These are phyloP conservation scores for Ceratocystis eucalypticola DNA, from an alignment of 2,329 filamentous ascomycete genomes.

Conservation along the genomic window DNA sequence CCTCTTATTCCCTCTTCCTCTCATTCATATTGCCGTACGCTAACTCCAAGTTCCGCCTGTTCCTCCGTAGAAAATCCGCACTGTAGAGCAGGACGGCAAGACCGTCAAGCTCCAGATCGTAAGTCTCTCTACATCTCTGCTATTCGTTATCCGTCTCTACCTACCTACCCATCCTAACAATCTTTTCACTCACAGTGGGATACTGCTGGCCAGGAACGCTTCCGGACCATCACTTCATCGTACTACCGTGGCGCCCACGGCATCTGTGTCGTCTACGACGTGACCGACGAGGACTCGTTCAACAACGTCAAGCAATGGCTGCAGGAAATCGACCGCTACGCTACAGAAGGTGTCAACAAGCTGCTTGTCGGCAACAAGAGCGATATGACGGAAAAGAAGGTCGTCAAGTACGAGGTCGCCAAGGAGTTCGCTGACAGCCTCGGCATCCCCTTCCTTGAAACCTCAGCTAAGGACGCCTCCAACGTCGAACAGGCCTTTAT, in stretches of 20 bases:
- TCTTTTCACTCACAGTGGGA: slow-evolving; percentile 59
- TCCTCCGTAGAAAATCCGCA: slow-evolving; percentile 79
- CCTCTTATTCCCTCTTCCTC: neutral
- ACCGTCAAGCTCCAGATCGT: slow-evolving; percentile 99
- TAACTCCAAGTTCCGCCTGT: slow-evolving; percentile 13
- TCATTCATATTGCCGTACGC: slow-evolving; percentile 18
- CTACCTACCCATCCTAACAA: neutral
- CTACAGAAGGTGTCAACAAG: slow-evolving; percentile 99
- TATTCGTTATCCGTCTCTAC: neutral
- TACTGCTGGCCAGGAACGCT: slow-evolving; percentile 96
- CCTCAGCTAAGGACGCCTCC: slow-evolving; percentile 97
- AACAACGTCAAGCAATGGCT: slow-evolving; percentile 99
- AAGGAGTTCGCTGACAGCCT: slow-evolving; percentile 99
- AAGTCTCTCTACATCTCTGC: slow-evolving; percentile 28
- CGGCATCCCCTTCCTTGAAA: slow-evolving; percentile 98
- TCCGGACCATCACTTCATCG: slow-evolving; percentile 98
- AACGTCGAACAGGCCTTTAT: slow-evolving; percentile 99
- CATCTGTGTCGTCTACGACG: slow-evolving; percentile 99
- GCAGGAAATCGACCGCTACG: slow-evolving; percentile 98
- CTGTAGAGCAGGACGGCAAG: slow-evolving; percentile 98
- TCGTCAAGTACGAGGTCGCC: slow-evolving; percentile 97
- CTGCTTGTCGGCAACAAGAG: slow-evolving; percentile 99
- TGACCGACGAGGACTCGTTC: slow-evolving; percentile 99
- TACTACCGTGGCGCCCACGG: slow-evolving; percentile 99
- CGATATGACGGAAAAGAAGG: slow-evolving; percentile 99